phyloP scores from a whole-genome alignment of 116 monocot genomes.

The Zostera marina region DNA sequence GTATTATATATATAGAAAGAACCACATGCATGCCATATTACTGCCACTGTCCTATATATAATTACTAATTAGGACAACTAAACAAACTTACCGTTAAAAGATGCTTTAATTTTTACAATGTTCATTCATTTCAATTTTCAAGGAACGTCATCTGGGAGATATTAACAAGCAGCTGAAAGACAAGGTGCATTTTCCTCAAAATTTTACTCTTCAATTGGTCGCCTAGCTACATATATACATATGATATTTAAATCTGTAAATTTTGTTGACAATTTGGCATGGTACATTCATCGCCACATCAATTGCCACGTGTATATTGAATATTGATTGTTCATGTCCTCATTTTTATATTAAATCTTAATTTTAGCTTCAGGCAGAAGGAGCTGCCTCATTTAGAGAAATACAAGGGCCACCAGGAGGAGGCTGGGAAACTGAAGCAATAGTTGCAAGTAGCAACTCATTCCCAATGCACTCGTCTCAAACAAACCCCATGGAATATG shows the following conservation, averaged over 20 bases:
- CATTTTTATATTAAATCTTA: not conserved
- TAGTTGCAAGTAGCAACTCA: conserved; percentile 2
- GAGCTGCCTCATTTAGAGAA: not conserved
- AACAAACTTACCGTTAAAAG: not conserved
- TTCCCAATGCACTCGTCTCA: not conserved
- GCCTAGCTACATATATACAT: not conserved
- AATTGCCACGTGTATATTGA: too few relatives aligned
- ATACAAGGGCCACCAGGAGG: not conserved
- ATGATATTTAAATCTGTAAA: not conserved
- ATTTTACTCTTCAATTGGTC: not conserved
- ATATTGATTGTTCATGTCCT: not conserved
- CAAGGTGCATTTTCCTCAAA: not conserved
- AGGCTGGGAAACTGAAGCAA: not conserved
- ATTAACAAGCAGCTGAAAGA: conserved; percentile 1
- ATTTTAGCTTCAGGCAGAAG: conserved; percentile 1
- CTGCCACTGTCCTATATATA: too few relatives aligned
- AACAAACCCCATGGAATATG: conserved; percentile 1
- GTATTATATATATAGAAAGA: too few relatives aligned
- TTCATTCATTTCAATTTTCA: not conserved
- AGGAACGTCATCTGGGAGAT: not conserved
- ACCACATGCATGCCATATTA: too few relatives aligned
- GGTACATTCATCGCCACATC: too few relatives aligned
- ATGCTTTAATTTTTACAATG: not conserved
- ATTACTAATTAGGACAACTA: too few relatives aligned
- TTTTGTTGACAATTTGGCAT: not conserved